Evolutionary conservation across 495 filamentous ascomycete genomes (phyloP).

Genomic region (Venustampulla echinocandica): DNA sequence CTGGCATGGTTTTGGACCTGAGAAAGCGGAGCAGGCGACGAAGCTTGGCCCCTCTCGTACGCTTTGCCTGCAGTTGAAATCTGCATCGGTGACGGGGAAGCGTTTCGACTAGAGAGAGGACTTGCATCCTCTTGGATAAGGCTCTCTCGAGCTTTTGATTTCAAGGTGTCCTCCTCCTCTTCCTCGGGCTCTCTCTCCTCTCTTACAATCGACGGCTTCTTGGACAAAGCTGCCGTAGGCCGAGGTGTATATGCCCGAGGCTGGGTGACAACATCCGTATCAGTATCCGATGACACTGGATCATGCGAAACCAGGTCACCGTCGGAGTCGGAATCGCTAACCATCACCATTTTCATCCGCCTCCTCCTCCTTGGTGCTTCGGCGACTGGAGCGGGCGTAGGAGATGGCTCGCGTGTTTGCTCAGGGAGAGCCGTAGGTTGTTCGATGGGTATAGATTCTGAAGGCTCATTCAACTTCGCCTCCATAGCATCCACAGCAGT

Average conservation of each 20-base stretch:
- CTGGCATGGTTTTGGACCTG: slow-evolving; percentile 16
- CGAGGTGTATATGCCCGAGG: slow-evolving; percentile 9
- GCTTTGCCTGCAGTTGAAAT: slow-evolving; percentile 13
- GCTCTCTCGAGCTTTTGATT: background rate
- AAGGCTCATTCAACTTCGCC: slow-evolving; percentile 1
- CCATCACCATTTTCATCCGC: slow-evolving; percentile 14
- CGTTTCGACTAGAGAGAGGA: slow-evolving; percentile 1
- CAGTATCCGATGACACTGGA: slow-evolving; percentile 21
- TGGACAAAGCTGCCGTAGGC: slow-evolving; percentile 24
- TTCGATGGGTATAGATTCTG: background rate
- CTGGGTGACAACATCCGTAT: slow-evolving; percentile 17
- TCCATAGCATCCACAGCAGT: slow-evolving; percentile 23
- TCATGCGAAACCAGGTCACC: slow-evolving; percentile 18
- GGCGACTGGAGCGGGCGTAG: background rate
- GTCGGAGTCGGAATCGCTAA: slow-evolving; percentile 16
- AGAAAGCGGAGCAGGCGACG: slow-evolving; percentile 13
- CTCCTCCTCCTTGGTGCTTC: slow-evolving; percentile 11
- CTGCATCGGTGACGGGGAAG: slow-evolving; percentile 18
- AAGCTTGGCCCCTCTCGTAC: slow-evolving; percentile 13
- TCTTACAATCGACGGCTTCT: slow-evolving; percentile 53
- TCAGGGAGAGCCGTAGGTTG: background rate
- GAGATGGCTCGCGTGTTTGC: background rate
- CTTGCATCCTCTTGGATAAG: slow-evolving; percentile 3
- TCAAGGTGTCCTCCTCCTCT: slow-evolving; percentile 21
- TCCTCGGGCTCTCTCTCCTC: slow-evolving; percentile 50